Evolutionary conservation across 2,329 filamentous ascomycete species (phyloP), one percentile per base, ranked within the genome.

Genomic region (Trichoderma sp.): DNA sequence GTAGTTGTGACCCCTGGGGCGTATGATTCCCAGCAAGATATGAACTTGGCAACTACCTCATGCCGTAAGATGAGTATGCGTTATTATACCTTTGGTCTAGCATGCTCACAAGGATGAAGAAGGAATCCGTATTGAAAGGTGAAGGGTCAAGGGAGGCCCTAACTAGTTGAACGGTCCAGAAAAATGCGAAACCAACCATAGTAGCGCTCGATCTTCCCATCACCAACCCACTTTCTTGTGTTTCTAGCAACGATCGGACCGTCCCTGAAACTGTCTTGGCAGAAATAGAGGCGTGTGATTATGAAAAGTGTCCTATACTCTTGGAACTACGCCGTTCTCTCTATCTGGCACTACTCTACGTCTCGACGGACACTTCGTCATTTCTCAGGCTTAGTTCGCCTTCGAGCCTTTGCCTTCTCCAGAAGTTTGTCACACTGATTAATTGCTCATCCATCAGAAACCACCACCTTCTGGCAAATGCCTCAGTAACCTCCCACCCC

Each of bases 391-490:
- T 4, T 4, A 53, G 15, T 5, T 28, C 17, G 9, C 36, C 6
- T 15, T 71, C 20, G 1, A 36, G 28, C 5, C 30, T 67, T 6
- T 55, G 53, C 6, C 13, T 62, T 9, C 67, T 36, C 66, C 67
- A 72, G n/a, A 64, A 61, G n/a, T 66, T 66, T 4, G 50, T 71
- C 28, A 50, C 59, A 3, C 36, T 36, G 13, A 70, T 32, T 15
- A 71, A 12, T 17, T 70, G 47, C 11, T 65, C 67, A 28, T 47
- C 36, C 15, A 66, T 61, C 5, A 66, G 30, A 6, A 57, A 66
- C 47, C 61, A 53, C 67, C 67, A 70, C 36, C 23, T 70, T n/a
- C 39, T 28, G 1, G 61, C 53, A 53, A 71, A 71, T 2, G 34
- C 20, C 36, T 71, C 61, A 30, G 30, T 43, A 11, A 72, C 59